phyloP scores from a whole-genome alignment of 164 flowering plant genomes.

The Pachysandra terminalis region DNA sequence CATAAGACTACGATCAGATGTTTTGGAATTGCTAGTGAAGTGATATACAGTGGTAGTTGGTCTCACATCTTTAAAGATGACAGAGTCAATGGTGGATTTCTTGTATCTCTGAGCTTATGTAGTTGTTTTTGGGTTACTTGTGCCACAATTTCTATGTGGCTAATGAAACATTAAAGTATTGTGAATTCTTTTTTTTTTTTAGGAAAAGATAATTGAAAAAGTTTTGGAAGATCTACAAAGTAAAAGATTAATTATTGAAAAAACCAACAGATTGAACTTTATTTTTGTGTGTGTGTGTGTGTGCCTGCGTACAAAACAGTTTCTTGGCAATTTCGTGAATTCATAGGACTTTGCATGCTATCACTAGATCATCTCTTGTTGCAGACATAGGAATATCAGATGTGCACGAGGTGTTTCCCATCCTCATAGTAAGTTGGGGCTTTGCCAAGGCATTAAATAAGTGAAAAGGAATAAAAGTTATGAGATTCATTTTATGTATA shows the following conservation, averaged over 20 bases:
- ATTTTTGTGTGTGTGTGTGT: too few species aligned
- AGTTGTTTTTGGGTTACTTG: neutral
- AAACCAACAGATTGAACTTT: neutral
- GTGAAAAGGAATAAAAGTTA: neutral
- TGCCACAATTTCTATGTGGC: neutral
- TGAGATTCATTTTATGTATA: too few species aligned
- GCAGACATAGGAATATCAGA: too few species aligned
- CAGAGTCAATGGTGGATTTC: conserved; percentile 2
- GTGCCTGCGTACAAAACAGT: neutral
- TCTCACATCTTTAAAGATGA: conserved; percentile 7
- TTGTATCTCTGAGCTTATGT: neutral
- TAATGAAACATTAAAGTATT: too few species aligned
- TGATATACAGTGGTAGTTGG: conserved; percentile 11
- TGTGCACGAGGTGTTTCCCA: neutral
- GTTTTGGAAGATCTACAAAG: neutral
- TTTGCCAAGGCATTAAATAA: neutral
- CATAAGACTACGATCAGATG: conserved; percentile 23
- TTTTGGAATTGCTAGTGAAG: conserved; percentile 9
- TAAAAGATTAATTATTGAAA: neutral
- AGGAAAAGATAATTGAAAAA: neutral
- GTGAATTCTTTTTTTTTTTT: neutral
- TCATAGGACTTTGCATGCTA: too few species aligned
- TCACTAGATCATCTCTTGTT: too few species aligned
- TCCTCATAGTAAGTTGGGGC: neutral
- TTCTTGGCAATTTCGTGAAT: neutral